Conservation (phyloP, 2,329 filamentous ascomycete species). For the Stenocarpella maydis region DNA sequence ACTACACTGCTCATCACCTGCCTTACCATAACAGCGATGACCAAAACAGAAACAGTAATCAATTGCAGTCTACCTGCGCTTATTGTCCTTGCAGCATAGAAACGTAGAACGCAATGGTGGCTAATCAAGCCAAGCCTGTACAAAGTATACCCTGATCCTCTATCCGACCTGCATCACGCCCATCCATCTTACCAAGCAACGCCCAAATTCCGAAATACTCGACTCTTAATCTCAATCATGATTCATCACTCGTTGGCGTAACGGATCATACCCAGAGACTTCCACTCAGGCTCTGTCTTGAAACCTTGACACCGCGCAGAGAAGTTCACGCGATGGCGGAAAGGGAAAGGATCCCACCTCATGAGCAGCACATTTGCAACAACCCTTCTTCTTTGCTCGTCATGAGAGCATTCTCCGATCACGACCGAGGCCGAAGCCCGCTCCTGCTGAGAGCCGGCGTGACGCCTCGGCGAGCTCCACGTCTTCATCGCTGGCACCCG, state of each 20-base stretch:
- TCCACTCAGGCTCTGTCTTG: not conserved
- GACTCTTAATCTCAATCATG: not conserved
- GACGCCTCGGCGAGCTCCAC: conserved; percentile 30
- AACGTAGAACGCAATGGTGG: not conserved
- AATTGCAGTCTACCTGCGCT: not conserved
- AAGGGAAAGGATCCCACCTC: not conserved
- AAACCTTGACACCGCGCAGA: not conserved
- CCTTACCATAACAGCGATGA: not conserved
- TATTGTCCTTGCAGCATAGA: not conserved
- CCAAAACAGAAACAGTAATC: not conserved
- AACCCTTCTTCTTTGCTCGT: rapidly evolving
- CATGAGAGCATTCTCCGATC: not conserved
- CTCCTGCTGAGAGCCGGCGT: conserved; percentile 30
- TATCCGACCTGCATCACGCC: not conserved
- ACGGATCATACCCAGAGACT: not conserved
- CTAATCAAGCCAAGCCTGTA: not conserved
- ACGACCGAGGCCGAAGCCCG: conserved; percentile 16
- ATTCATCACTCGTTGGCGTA: conserved; percentile 14
- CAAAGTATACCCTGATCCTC: not conserved
- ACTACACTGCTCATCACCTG: not conserved
- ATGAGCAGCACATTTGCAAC: too few relatives aligned
- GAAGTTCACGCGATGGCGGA: not conserved
- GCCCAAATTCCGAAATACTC: conserved; percentile 12
- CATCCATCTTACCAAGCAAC: not conserved
- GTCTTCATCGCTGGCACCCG: not conserved